phyloP scores from a whole-genome alignment of 352 stramenopile genomes.

The Phytophthora palmivora region DNA sequence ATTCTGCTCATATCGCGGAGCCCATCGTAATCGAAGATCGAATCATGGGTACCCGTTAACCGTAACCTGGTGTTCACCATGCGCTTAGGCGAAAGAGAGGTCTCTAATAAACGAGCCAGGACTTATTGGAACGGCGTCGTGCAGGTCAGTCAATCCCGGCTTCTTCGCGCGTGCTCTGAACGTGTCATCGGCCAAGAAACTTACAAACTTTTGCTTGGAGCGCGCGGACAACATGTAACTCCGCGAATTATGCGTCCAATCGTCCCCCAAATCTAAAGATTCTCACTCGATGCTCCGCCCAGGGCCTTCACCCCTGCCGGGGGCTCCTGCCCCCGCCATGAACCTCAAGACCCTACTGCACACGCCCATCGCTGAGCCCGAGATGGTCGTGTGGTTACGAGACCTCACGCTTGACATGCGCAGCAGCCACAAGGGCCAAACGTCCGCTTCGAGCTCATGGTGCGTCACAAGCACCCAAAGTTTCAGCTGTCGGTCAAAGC shows the following conservation, averaged over 20 bases:
- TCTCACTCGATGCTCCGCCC: slow-evolving; percentile 14
- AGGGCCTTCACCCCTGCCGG: slow-evolving; percentile 6
- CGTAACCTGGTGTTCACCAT: too few relatives aligned
- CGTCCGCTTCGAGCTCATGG: slow-evolving; percentile 29
- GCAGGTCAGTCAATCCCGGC: slow-evolving; percentile 1
- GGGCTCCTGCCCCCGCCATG: slow-evolving; percentile 12
- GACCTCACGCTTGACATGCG: slow-evolving; percentile 30
- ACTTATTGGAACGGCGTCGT: too few relatives aligned
- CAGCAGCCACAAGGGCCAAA: slow-evolving; percentile 24
- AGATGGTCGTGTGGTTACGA: slow-evolving; percentile 32
- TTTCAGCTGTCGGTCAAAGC: slow-evolving; percentile 13
- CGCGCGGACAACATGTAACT: too few relatives aligned
- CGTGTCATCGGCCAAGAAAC: slow-evolving; percentile 10
- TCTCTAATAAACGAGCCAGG: too few relatives aligned
- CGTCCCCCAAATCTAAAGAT: slow-evolving; percentile 10
- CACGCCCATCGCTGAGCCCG: slow-evolving; percentile 28
- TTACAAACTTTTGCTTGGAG: not conserved
- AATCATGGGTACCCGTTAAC: too few relatives aligned
- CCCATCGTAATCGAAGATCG: too few relatives aligned
- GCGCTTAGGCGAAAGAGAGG: too few relatives aligned
- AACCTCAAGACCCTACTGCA: slow-evolving; percentile 25
- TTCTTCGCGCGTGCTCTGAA: slow-evolving; percentile 19
- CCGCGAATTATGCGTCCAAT: slow-evolving; percentile 1
- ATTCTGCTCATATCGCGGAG: not conserved
- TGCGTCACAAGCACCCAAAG: slow-evolving; percentile 20